Conservation (phyloP, 2,329 filamentous ascomycete species). For the Tolypocladium ovalisporum region DNA sequence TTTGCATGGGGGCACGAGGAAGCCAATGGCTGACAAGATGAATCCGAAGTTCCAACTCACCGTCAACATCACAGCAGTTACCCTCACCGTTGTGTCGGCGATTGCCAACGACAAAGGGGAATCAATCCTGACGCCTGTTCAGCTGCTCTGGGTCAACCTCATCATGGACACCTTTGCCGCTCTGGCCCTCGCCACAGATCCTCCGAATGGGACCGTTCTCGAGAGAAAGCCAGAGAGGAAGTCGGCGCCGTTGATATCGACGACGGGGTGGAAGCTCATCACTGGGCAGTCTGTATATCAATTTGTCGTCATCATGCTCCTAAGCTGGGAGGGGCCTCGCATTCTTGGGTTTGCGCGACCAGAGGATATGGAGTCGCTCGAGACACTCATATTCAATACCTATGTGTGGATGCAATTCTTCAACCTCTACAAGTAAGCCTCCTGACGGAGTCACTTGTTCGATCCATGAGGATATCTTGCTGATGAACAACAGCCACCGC, state of each 20-base stretch:
- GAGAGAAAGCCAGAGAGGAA: slow-evolving; percentile 46
- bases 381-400: slow-evolving; percentile 57
- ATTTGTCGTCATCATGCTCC: slow-evolving; percentile 42
- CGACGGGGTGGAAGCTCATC: slow-evolving; percentile 54
- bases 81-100: slow-evolving; percentile 54
- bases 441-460: neutral
- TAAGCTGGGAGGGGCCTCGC: slow-evolving; percentile 46
- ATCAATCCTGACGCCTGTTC: slow-evolving; percentile 54
- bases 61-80: slow-evolving; percentile 57
- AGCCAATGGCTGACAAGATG: neutral
- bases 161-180: slow-evolving; percentile 62
- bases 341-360: slow-evolving; percentile 39
- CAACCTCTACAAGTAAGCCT: slow-evolving; percentile 24
- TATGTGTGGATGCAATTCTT: slow-evolving; percentile 68
- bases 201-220: slow-evolving; percentile 45
- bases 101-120: slow-evolving; percentile 40
- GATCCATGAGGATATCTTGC: neutral
- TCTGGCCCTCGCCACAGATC: slow-evolving; percentile 53
- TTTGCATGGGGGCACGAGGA: too few relatives aligned
- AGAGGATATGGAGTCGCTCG: slow-evolving; percentile 25
- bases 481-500: neutral
- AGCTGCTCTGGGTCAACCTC: slow-evolving; percentile 58
- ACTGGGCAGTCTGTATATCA: slow-evolving; percentile 51
- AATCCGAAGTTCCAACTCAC: slow-evolving; percentile 49
- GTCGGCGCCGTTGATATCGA: slow-evolving; percentile 55